Evolutionary conservation across 1,139 yeast genomes (phyloP).

Genomic region (Meyerozyma carpophila): DNA sequence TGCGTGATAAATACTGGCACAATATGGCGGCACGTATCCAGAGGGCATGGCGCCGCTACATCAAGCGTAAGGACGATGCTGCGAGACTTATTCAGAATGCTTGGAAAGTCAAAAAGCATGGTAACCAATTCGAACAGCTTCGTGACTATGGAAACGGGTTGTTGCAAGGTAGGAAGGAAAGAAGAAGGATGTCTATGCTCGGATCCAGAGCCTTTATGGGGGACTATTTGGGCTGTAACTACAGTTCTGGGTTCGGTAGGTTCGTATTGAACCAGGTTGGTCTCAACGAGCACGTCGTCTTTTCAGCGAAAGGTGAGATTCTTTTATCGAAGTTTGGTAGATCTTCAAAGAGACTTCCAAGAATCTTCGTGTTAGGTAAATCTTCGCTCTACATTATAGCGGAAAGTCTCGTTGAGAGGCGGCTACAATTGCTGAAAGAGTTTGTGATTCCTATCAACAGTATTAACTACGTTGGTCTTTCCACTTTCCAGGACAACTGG

Average conservation of each 20-base stretch:
- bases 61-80: slow-evolving; percentile 78
- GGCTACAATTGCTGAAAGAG: slow-evolving; percentile 65
- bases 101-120: slow-evolving; percentile 77
- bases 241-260: slow-evolving; percentile 62
- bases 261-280: slow-evolving; percentile 65
- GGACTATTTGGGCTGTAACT: slow-evolving; percentile 85
- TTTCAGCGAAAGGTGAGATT: slow-evolving; percentile 78
- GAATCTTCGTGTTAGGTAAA: slow-evolving; percentile 67
- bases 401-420: slow-evolving; percentile 67
- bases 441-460: slow-evolving; percentile 53
- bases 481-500: slow-evolving; percentile 91
- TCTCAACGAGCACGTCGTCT: slow-evolving; percentile 63
- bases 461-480: slow-evolving; percentile 62
- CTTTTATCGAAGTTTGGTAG: slow-evolving; percentile 86
- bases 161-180: slow-evolving; percentile 74
- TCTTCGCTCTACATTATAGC: slow-evolving; percentile 62
- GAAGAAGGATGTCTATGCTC: slow-evolving; percentile 80
- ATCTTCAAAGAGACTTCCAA: slow-evolving; percentile 73
- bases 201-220: slow-evolving; percentile 94
- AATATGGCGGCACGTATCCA: slow-evolving; percentile 97
- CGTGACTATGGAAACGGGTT: slow-evolving; percentile 78
- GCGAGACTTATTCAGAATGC: slow-evolving; percentile 81
- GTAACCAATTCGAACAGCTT: slow-evolving; percentile 74
- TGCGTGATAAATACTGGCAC: slow-evolving; percentile 98
- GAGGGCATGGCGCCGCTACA: slow-evolving; percentile 89